phyloP scores from a whole-genome alignment of 2,329 filamentous ascomycete genomes.

The Fusarium globosum region DNA sequence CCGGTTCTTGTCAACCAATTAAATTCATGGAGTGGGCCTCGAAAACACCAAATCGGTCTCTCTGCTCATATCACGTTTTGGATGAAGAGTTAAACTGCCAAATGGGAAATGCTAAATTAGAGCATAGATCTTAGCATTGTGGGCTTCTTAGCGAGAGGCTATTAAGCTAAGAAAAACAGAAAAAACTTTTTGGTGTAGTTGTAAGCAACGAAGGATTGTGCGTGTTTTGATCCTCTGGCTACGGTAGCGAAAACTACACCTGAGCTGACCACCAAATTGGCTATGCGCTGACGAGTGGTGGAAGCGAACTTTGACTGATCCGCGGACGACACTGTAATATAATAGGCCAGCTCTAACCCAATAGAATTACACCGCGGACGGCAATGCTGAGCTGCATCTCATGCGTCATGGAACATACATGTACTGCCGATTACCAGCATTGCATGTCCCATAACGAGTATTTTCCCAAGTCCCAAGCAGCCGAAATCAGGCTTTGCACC shows the following conservation, averaged over 20 bases:
- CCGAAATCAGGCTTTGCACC: background rate
- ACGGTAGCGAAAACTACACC: background rate
- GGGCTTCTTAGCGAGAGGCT: background rate
- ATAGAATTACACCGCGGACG: constrained; percentile 21
- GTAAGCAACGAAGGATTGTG: background rate
- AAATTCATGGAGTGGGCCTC: background rate
- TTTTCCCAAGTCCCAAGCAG: background rate
- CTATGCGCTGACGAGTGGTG: background rate
- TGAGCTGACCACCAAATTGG: constrained; percentile 4
- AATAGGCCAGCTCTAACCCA: constrained; percentile 14
- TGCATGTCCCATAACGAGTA: background rate
- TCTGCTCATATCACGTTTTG: background rate
- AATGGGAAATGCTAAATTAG: background rate
- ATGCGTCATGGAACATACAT: background rate
- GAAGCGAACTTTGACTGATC: background rate
- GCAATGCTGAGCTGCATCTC: background rate
- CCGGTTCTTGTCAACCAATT: constrained; percentile 1
- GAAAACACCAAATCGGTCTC: constrained; percentile 2
- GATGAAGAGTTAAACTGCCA: background rate
- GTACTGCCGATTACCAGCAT: background rate
- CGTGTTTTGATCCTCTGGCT: background rate
- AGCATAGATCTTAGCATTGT: background rate
- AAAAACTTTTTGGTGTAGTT: background rate
- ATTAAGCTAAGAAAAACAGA: no score
- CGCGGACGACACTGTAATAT: background rate